Evolutionary conservation across 2,329 filamentous ascomycete species (phyloP).

Genomic region (Pyrenochaeta sp.): DNA sequence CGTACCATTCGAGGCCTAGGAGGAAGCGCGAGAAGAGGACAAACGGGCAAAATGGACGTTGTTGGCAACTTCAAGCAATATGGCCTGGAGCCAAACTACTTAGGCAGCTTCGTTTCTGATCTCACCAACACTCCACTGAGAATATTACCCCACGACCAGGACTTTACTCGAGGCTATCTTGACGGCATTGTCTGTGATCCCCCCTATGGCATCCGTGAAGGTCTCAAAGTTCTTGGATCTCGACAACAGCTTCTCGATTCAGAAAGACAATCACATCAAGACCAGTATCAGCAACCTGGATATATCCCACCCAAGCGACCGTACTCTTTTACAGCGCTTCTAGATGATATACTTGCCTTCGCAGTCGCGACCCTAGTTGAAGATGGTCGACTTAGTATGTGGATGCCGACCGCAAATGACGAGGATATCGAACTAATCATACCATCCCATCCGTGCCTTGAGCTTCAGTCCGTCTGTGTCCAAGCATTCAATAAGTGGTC

Average conservation of each 20-base stretch:
- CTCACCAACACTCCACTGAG: slow-evolving; percentile 83
- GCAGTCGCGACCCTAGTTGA: slow-evolving; percentile 79
- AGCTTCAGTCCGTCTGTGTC: slow-evolving; percentile 77
- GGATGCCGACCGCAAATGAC: slow-evolving; percentile 85
- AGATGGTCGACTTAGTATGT: slow-evolving; percentile 84
- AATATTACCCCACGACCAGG: slow-evolving; percentile 15
- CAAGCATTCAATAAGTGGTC: slow-evolving; percentile 96
- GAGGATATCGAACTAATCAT: slow-evolving; percentile 75
- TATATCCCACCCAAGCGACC: slow-evolving; percentile 90
- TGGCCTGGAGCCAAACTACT: slow-evolving; percentile 68
- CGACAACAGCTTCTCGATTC: slow-evolving; percentile 60
- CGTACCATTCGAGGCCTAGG: slow-evolving; percentile 79
- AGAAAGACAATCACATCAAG: slow-evolving; percentile 35
- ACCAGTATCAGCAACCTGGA: slow-evolving; percentile 48
- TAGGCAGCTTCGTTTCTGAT: slow-evolving; percentile 85
- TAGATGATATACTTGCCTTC: slow-evolving; percentile 89
- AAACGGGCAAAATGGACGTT: slow-evolving; percentile 57
- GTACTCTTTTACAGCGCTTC: slow-evolving; percentile 90
- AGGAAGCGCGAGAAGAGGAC: slow-evolving; percentile 53
- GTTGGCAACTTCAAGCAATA: slow-evolving; percentile 87
- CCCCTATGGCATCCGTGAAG: slow-evolving; percentile 94
- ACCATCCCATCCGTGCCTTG: slow-evolving; percentile 78
- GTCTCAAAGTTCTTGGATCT: slow-evolving; percentile 83
- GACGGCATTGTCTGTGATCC: slow-evolving; percentile 96
- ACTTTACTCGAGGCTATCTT: slow-evolving; percentile 61